Conservation (phyloP, 129 eudicot genomes). For the Flaveria trinervia region DNA sequence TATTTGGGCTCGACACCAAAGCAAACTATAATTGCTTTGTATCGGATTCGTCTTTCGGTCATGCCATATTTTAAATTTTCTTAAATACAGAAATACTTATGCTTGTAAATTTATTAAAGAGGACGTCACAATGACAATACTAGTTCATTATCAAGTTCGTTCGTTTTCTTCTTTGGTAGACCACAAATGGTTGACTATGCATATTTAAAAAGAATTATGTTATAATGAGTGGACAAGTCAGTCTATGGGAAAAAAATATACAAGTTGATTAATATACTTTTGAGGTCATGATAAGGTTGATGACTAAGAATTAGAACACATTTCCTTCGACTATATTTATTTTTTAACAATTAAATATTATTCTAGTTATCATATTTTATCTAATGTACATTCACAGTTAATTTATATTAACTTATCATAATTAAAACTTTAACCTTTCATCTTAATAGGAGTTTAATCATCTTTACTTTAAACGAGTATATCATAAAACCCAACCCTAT, state of each 20-base stretch:
- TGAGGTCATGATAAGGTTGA: constrained; percentile 8
- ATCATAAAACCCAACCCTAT: no score
- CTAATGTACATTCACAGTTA: no score
- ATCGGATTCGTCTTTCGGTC: background rate
- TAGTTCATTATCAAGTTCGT: constrained; percentile 14
- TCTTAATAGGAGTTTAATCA: no score
- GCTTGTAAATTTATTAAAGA: background rate
- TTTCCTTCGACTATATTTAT: background rate
- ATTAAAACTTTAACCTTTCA: no score
- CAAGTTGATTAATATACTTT: constrained; percentile 13
- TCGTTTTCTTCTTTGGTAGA: constrained; percentile 7
- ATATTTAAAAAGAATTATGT: background rate
- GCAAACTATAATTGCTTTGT: no score
- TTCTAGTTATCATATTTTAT: no score
- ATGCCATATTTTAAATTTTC: background rate
- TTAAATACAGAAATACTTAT: no score
- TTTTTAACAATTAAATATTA: no score
- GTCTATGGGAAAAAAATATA: background rate
- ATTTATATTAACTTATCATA: no score
- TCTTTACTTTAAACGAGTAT: no score
- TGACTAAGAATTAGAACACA: background rate
- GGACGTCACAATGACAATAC: constrained; percentile 20
- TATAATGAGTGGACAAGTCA: background rate
- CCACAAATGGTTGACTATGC: constrained; percentile 23
- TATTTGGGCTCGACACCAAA: no score